Evolutionary conservation across 2,329 filamentous ascomycete species (phyloP).

Genomic region (Tolypocladium tundrense): DNA sequence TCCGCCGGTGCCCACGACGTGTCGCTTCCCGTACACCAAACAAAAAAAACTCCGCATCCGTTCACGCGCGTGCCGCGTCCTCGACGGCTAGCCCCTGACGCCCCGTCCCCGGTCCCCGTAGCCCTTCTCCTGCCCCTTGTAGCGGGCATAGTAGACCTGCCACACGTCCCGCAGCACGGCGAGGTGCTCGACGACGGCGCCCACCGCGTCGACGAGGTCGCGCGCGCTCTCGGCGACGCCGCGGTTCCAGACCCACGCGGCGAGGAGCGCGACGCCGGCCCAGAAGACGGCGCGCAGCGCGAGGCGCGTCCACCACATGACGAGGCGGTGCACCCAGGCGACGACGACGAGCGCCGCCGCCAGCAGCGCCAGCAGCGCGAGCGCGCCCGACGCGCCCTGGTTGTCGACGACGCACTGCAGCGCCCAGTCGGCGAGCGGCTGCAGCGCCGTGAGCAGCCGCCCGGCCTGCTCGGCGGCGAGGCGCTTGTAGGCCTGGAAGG

Average conservation of each 20-base stretch:
- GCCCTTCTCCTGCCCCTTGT: constrained; percentile 35
- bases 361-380: constrained; percentile 22
- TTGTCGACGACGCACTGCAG: constrained; percentile 22
- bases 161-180: constrained; percentile 42
- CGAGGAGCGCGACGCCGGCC: constrained; percentile 43
- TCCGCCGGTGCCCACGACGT: not conserved
- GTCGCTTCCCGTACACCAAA: not conserved
- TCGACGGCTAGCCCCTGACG: not conserved
- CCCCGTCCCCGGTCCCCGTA: not conserved
- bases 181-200: constrained; percentile 34
- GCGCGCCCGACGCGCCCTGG: constrained; percentile 20
- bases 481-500: constrained; percentile 29
- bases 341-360: constrained; percentile 55
- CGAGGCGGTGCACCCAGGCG: constrained; percentile 58
- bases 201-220: constrained; percentile 39
- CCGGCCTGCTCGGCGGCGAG: constrained; percentile 20
- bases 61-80: not conserved
- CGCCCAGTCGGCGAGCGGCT: constrained; percentile 29
- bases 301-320: constrained; percentile 70
- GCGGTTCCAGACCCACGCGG: constrained; percentile 51
- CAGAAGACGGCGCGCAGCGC: constrained; percentile 54
- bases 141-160: constrained; percentile 46
- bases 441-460: constrained; percentile 20
- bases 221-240: constrained; percentile 53
- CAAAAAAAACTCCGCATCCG: not conserved